phyloP scores from a whole-genome alignment of 371 early-diverging fungal genomes.

The Mucor plumbeus region DNA sequence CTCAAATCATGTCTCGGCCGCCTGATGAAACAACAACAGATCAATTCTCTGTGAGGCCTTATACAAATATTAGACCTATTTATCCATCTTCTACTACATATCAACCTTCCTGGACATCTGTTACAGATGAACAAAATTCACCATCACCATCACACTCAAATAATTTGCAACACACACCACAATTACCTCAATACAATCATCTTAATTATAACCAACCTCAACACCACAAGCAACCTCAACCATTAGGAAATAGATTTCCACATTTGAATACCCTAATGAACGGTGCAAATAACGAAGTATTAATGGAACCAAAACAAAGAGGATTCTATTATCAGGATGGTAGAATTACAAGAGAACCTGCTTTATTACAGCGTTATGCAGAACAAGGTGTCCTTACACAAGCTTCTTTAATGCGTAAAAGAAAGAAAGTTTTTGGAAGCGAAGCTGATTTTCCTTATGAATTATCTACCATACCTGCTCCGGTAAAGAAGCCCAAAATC shows the following conservation, averaged over 20 bases:
- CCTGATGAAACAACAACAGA: conserved; percentile 34
- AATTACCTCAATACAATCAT: background rate
- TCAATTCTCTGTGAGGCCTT: conserved; percentile 24
- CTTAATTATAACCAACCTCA: background rate
- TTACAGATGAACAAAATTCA: background rate
- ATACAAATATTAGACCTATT: conserved; percentile 26
- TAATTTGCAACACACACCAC: conserved; percentile 1
- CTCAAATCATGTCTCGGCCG: background rate
- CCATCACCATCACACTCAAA: background rate
- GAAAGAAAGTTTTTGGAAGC: conserved; percentile 38
- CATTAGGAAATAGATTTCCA: conserved; percentile 11
- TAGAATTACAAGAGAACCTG: conserved; percentile 47
- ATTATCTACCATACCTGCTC: conserved; percentile 29
- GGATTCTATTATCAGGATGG: conserved; percentile 57
- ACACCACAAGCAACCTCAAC: background rate
- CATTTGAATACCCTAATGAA: conserved; percentile 25
- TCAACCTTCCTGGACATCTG: conserved; percentile 23
- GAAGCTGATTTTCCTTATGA: conserved; percentile 33
- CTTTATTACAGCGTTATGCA: conserved; percentile 46
- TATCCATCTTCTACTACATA: conserved; percentile 9
- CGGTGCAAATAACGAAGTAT: conserved; percentile 16
- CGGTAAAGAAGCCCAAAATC: conserved; percentile 49
- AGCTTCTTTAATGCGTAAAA: conserved; percentile 49
- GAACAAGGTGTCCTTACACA: conserved; percentile 54
- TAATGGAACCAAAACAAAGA: conserved; percentile 53